phyloP scores from a whole-genome alignment of 352 stramenopile species.

The Thalassiosira exigua region DNA sequence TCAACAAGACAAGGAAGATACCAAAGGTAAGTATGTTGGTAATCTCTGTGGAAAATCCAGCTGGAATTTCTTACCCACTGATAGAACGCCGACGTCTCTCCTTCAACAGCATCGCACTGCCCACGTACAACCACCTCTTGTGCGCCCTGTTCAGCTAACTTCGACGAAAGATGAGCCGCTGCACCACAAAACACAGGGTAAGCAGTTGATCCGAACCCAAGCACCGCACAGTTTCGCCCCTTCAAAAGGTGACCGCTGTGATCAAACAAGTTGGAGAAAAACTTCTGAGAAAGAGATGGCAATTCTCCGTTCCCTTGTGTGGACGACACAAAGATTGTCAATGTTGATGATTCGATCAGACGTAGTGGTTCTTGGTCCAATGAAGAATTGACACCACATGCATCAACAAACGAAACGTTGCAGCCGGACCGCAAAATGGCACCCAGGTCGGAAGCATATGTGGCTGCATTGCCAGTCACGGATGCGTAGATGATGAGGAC shows the following conservation, averaged over 20 bases:
- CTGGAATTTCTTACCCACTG: too few species aligned
- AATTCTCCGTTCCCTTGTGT: constrained; percentile 56
- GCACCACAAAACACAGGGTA: constrained; percentile 51
- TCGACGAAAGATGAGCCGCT: constrained; percentile 20
- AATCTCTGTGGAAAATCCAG: too few species aligned
- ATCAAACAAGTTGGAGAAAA: constrained; percentile 45
- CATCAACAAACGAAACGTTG: constrained; percentile 48
- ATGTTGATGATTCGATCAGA: constrained; percentile 9
- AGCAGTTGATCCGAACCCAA: constrained; percentile 34
- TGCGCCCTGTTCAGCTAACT: constrained; percentile 14
- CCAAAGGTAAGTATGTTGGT: too few species aligned
- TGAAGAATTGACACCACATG: constrained; percentile 31
- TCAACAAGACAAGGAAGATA: too few species aligned
- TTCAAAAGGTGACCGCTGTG: constrained; percentile 23
- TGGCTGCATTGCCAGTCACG: constrained; percentile 38
- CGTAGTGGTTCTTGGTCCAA: constrained; percentile 16
- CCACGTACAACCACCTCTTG: constrained; percentile 34
- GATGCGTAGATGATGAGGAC: constrained; percentile 38
- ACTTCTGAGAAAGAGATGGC: constrained; percentile 34
- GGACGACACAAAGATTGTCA: constrained; percentile 43
- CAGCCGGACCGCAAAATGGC: constrained; percentile 18
- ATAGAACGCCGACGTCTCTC: constrained; percentile 28
- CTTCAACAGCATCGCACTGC: constrained; percentile 47
- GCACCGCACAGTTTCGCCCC: constrained; percentile 39
- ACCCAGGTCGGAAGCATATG: constrained; percentile 44